Evolutionary conservation across 352 stramenopile species (phyloP).

Genomic region (Phytophthora litchii): DNA sequence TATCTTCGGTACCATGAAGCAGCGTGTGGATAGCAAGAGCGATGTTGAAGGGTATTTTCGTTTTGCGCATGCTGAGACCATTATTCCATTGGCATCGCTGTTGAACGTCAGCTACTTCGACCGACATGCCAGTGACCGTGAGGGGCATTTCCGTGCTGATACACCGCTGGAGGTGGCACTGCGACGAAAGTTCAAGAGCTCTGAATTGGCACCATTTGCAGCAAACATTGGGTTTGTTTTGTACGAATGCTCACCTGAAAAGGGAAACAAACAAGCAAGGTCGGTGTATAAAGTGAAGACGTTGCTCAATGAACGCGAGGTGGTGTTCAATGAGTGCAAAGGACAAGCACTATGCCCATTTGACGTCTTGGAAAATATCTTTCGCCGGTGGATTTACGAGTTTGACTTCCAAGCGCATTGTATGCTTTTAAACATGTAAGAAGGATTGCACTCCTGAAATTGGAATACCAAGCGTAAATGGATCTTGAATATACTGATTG

Average conservation of each 20-base stretch:
- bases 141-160: constrained; percentile 65
- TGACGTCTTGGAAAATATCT: constrained; percentile 57
- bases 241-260: constrained; percentile 53
- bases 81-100: constrained; percentile 74
- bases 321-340: constrained; percentile 59
- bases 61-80: constrained; percentile 88
- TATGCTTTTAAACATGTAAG: constrained; percentile 16
- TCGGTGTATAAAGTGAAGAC: constrained; percentile 54
- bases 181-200: constrained; percentile 63
- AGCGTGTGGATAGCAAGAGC: constrained; percentile 39
- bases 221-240: constrained; percentile 87
- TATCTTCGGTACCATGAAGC: constrained; percentile 62
- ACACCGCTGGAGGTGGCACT: constrained; percentile 57
- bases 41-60: constrained; percentile 70
- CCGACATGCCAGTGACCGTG: constrained; percentile 50
- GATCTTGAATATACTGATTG: constrained; percentile 18
- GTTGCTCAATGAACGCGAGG: constrained; percentile 69
- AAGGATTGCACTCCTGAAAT: too few relatives aligned
- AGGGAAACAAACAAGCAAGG: background rate
- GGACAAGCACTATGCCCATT: constrained; percentile 56
- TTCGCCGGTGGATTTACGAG: constrained; percentile 69
- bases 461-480: background rate
- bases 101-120: constrained; percentile 81
- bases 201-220: constrained; percentile 67
- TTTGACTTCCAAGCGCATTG: constrained; percentile 70